Percentiles rank a stretch among this genome's conserved stretches.
These are phyloP conservation scores for Hypoxylon crocopeplum DNA, from an alignment of 495 filamentous ascomycete genomes.

Conservation along the genomic window DNA sequence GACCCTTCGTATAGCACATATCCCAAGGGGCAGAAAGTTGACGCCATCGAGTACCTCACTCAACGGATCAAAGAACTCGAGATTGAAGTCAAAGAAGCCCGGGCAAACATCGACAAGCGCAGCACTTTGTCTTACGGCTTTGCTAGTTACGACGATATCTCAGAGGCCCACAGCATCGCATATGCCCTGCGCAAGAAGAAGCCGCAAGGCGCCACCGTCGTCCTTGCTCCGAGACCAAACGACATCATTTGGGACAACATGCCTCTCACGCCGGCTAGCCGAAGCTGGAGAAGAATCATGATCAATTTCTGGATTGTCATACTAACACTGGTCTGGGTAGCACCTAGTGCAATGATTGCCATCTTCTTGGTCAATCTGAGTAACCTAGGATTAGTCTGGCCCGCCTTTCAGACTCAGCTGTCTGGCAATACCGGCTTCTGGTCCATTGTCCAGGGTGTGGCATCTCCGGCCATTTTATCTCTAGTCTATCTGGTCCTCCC, in stretches of 20 bases:
- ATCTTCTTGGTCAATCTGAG: slow-evolving; percentile 87
- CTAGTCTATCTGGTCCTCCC: slow-evolving; percentile 88
- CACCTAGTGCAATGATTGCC: slow-evolving; percentile 93
- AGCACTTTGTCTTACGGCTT: slow-evolving; percentile 92
- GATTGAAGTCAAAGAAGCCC: slow-evolving; percentile 79
- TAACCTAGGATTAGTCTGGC: slow-evolving; percentile 84
- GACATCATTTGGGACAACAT: slow-evolving; percentile 98
- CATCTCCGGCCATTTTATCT: slow-evolving; percentile 88
- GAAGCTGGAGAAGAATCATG: slow-evolving; percentile 74
- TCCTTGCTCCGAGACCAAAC: slow-evolving; percentile 82
- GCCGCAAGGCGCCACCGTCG: slow-evolving; percentile 78
- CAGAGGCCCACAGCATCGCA: slow-evolving; percentile 86
- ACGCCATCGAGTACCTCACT: slow-evolving; percentile 93
- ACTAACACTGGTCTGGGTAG: slow-evolving; percentile 87
- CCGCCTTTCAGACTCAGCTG: slow-evolving; percentile 70
- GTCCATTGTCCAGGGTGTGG: slow-evolving; percentile 92
- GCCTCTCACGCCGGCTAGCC: slow-evolving; percentile 66
- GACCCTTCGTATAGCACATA: slow-evolving; percentile 65
- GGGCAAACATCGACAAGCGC: slow-evolving; percentile 81
- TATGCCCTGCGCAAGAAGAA: slow-evolving; percentile 80
- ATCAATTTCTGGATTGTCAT: slow-evolving; percentile 83
- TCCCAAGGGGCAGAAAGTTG: slow-evolving; percentile 75
- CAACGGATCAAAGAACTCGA: slow-evolving; percentile 84
- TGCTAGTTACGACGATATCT: slow-evolving; percentile 87
- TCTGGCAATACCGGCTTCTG: slow-evolving; percentile 67